Percentiles rank a stretch among this genome's conserved stretches.
Conservation (phyloP, 2,329 filamentous ascomycete species). For the Fusarium clavum region DNA sequence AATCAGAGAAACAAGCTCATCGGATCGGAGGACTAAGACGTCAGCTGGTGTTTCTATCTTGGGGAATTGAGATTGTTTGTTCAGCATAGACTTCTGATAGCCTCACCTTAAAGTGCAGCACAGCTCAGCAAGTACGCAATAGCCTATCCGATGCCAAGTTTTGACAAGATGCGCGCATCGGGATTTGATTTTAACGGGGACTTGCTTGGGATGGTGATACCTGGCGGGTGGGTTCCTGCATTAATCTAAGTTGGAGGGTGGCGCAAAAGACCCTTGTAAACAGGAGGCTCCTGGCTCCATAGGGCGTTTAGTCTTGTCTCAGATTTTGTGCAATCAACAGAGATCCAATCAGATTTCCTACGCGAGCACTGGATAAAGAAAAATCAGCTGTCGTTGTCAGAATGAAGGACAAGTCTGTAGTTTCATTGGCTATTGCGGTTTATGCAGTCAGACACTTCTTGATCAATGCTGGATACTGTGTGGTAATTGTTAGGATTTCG, state of each 20-base stretch:
- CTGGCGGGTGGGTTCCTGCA: conserved; percentile 45
- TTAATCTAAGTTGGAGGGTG: conserved; percentile 28
- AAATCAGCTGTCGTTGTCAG: conserved; percentile 12
- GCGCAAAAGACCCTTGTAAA: conserved; percentile 11
- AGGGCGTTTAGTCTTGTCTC: conserved; percentile 27
- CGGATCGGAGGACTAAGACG: conserved; percentile 15
- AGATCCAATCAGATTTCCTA: conserved; percentile 28
- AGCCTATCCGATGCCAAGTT: conserved; percentile 35
- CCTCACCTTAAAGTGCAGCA: conserved; percentile 2
- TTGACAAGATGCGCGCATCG: conserved; percentile 19
- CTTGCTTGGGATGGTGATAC: not conserved
- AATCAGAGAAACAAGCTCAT: conserved; percentile 21
- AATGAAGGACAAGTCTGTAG: not conserved
- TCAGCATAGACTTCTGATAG: conserved; percentile 13
- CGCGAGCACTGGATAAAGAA: conserved; percentile 9
- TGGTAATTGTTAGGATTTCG: not conserved
- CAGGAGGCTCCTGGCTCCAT: conserved; percentile 13
- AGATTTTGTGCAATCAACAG: conserved; percentile 33
- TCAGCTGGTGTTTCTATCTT: conserved; percentile 21
- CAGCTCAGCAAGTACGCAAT: conserved; percentile 5
- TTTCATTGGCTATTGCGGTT: conserved; percentile 19
- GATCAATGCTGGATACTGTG: not conserved
- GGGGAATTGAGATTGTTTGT: conserved; percentile 22
- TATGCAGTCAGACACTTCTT: conserved; percentile 1
- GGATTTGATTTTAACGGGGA: not conserved